Evolutionary conservation across 2,329 filamentous ascomycete genomes (phyloP), one percentile per base, ranked within the genome.

Genomic region (Chaetomium sp.): DNA sequence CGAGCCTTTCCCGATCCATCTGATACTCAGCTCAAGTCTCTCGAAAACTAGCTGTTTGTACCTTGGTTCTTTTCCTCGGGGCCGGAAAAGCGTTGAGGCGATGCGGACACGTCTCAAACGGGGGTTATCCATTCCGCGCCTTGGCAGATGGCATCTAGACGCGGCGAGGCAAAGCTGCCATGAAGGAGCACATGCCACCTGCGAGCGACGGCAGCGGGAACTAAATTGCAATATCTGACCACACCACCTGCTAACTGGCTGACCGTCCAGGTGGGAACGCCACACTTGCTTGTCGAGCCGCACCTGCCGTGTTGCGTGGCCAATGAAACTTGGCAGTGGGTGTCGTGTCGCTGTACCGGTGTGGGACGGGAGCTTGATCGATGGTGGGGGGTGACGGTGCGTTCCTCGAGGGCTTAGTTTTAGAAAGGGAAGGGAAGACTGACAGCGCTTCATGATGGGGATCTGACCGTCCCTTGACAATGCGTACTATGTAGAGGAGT

Each of bases 221-320:
- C 52, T 55, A 56, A 41, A 64, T 63, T 63, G 61, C 57, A 60
- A 61, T 62, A 57, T 60, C 53, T 49, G 47, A 36, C 50, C 34
- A 54, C 61, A 55, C 60, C 53, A 60, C 53, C 60, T 56, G 55
- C 53, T 64, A 56, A 62, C 57, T 59, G 51, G 54, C 53, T 57
- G 57, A 52, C 62, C 59, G 57, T 42, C 50, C 46, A 41, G 59
- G 53, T 61, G 61, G 62, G 58, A 60, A 45, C 42, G 54, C 52
- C 53, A 27, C 49, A 47, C 53, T 50, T 56, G 60, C 47, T 52
- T 47, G 37, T 56, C 57, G 60, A 60, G 55, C 60, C 58, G 54
- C 57, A 54, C 36, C 46, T 41, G 46, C 55, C 53, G 51, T 53
- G 55, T 38, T 38, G 53, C 49, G 14, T n/a, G 34, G 49, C 58